Percentiles rank a stretch among this genome's conserved stretches.
phyloP scores from a whole-genome alignment of 2,329 filamentous ascomycete species.

The Myriangium duriaei region DNA sequence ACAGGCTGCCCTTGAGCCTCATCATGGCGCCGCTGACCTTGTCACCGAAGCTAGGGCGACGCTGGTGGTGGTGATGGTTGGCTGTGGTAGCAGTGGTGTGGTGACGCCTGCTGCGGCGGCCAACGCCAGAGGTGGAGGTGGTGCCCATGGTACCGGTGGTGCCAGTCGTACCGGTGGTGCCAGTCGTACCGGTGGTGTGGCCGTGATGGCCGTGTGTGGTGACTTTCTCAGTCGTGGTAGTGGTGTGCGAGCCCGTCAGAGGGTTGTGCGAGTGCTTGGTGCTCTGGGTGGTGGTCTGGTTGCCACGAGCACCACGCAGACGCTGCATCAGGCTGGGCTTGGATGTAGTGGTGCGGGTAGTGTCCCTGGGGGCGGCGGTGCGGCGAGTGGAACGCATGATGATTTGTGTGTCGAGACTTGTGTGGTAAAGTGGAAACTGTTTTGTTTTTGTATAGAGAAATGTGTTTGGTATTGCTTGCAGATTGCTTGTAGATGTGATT shows the following conservation, averaged over 20 bases:
- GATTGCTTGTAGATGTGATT: neutral
- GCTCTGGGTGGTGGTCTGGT: constrained; percentile 26
- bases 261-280: constrained; percentile 34
- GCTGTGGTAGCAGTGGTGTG: constrained; percentile 21
- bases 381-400: constrained; percentile 7
- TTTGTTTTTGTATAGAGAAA: neutral
- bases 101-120: constrained; percentile 16
- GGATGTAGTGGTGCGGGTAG: constrained; percentile 26
- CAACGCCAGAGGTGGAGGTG: constrained; percentile 14
- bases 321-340: constrained; percentile 44
- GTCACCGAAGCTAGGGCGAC: constrained; percentile 57
- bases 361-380: neutral
- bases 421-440: neutral
- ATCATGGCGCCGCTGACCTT: constrained; percentile 66
- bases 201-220: constrained; percentile 17
- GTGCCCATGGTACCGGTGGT: constrained; percentile 13
- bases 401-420: neutral
- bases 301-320: constrained; percentile 33
- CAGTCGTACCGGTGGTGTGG: constrained; percentile 16
- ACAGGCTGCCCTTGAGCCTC: constrained; percentile 59
- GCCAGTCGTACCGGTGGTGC: constrained; percentile 15
- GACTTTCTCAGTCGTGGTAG: constrained; percentile 22
- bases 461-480: neutral
- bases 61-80: constrained; percentile 49
- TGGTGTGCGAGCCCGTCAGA: constrained; percentile 28